A percentile compares a stretch with the other conserved stretches of the same genome.
Conservation (phyloP, 164 flowering plant genomes). For the Magnolia changhungtana region DNA sequence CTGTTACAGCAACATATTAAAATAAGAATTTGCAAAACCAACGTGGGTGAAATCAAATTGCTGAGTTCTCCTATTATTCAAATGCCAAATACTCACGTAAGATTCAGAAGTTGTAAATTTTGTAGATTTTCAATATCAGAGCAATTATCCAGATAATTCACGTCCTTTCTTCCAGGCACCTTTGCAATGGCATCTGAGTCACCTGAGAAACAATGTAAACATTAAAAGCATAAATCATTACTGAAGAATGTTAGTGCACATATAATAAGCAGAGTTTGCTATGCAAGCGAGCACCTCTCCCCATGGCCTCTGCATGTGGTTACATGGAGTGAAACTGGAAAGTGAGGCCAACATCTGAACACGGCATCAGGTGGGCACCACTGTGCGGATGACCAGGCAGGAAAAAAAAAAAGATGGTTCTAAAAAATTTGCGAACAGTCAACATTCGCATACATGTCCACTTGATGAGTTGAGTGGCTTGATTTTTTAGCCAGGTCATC, state of each 20-base stretch:
- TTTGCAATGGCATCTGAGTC: conserved; percentile 72
- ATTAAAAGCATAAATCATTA: too few species aligned
- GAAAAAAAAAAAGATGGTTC: background rate
- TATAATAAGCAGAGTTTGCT: background rate
- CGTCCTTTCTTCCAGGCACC: conserved; percentile 62
- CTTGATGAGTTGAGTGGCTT: background rate
- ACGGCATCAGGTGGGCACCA: background rate
- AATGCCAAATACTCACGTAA: conserved; percentile 47
- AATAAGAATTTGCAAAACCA: conserved; percentile 3
- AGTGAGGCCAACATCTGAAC: background rate
- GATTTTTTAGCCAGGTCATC: background rate
- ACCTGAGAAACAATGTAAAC: conserved; percentile 36
- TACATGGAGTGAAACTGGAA: background rate
- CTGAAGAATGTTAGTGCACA: background rate
- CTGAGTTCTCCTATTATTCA: background rate
- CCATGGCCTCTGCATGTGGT: background rate
- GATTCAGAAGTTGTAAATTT: conserved; percentile 70
- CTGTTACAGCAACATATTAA: conserved; percentile 37
- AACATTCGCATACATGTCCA: background rate
- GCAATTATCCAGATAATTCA: conserved; percentile 50
- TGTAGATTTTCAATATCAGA: conserved; percentile 56
- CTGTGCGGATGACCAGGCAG: background rate
- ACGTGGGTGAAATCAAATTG: background rate
- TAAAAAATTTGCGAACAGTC: background rate
- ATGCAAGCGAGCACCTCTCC: background rate